These are phyloP conservation scores for Amylostereum areolatum DNA, from an alignment of 1,284 basidiomycete genomes.

Conservation along the genomic window DNA sequence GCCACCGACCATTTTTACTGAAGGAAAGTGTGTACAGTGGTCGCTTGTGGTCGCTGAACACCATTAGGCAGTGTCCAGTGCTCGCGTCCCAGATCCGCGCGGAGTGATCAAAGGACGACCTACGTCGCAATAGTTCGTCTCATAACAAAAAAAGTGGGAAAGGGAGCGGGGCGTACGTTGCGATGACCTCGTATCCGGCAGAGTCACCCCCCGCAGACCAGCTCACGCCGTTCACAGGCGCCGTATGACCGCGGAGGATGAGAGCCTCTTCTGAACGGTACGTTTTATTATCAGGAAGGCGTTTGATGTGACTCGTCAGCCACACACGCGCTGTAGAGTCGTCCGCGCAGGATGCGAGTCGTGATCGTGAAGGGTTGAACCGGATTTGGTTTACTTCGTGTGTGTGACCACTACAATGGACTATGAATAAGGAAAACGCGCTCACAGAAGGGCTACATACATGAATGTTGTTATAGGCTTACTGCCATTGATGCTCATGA, in stretches of 20 bases:
- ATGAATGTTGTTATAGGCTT: slow-evolving; percentile 50
- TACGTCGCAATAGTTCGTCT: slow-evolving; percentile 19
- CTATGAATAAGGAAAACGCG: neutral
- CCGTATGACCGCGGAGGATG: slow-evolving; percentile 56
- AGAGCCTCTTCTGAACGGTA: slow-evolving; percentile 32
- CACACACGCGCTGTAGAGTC: slow-evolving; percentile 75
- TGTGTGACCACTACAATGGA: slow-evolving; percentile 53
- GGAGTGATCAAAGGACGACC: slow-evolving; percentile 72
- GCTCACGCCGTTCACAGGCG: slow-evolving; percentile 61
- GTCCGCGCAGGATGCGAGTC: slow-evolving; percentile 75
- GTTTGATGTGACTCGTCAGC: slow-evolving; percentile 23
- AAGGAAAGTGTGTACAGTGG: slow-evolving; percentile 66
- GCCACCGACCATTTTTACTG: slow-evolving; percentile 55
- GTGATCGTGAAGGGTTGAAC: slow-evolving; percentile 57
- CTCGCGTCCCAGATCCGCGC: slow-evolving; percentile 73
- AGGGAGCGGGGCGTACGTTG: slow-evolving; percentile 49
- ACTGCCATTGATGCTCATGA: slow-evolving; percentile 47
- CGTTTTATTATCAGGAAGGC: slow-evolving; percentile 5
- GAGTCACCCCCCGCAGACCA: slow-evolving; percentile 57
- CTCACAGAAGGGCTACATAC: slow-evolving; percentile 31
- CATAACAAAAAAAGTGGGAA: slow-evolving; percentile 2
- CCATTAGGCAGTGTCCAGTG: slow-evolving; percentile 64
- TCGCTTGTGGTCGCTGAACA: slow-evolving; percentile 59
- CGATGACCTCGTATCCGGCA: slow-evolving; percentile 50
- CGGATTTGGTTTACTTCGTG: slow-evolving; percentile 78